phyloP scores from a whole-genome alignment of 257 asterid species.

The Datura wrightii region DNA sequence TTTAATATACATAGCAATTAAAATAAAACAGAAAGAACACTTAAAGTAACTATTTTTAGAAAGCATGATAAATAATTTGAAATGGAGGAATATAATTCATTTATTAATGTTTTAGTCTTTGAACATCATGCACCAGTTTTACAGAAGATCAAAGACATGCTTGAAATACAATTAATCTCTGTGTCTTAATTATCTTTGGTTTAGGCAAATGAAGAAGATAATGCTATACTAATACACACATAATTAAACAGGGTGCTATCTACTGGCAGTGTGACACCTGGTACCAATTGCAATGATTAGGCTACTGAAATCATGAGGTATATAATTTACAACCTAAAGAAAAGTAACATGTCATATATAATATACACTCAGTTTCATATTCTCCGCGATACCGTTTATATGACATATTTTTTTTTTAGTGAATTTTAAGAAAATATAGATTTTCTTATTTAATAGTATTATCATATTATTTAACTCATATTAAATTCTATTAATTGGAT shows the following conservation, averaged over 20 bases:
- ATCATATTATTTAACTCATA: too few relatives aligned
- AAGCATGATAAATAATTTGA: too few relatives aligned
- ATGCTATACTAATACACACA: conserved; percentile 18
- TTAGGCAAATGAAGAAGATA: conserved; percentile 17
- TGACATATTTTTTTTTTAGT: too few relatives aligned
- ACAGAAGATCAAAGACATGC: neutral
- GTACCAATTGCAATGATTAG: neutral
- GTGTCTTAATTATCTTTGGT: neutral
- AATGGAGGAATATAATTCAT: too few relatives aligned
- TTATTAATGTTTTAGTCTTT: too few relatives aligned
- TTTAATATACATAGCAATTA: too few relatives aligned
- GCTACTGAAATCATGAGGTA: neutral
- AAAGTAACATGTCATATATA: neutral
- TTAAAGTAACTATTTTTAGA: too few relatives aligned
- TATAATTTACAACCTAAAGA: neutral
- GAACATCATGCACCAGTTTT: too few relatives aligned
- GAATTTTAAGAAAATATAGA: too few relatives aligned
- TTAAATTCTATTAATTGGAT: too few relatives aligned
- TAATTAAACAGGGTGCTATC: conserved; percentile 11
- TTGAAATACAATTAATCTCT: conserved; percentile 8
- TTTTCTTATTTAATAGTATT: too few relatives aligned
- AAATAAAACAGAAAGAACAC: too few relatives aligned
- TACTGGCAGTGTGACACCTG: neutral
- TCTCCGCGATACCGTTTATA: neutral
- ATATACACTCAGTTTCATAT: neutral